These are phyloP conservation scores for Tolypocladium paradoxum DNA, from an alignment of 2,329 filamentous ascomycete genomes.

Conservation along the genomic window DNA sequence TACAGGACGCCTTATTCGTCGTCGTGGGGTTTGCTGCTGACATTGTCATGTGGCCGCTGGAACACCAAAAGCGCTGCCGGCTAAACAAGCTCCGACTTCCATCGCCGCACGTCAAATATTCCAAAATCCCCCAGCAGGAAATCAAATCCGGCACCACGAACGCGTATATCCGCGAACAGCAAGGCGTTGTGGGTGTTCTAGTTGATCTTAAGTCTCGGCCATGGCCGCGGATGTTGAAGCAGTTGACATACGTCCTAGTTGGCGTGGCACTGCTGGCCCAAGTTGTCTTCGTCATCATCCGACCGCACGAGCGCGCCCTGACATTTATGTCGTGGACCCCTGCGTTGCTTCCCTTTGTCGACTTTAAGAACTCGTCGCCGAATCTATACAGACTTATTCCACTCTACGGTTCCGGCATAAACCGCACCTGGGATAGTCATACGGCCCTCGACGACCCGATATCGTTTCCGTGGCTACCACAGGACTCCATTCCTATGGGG, in stretches of 20 bases:
- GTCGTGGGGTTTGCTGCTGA: constrained; percentile 12
- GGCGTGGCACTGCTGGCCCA: constrained; percentile 9
- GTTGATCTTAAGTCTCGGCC: not conserved
- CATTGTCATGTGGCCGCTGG: constrained; percentile 13
- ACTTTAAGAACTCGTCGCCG: constrained; percentile 17
- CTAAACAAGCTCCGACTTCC: not conserved
- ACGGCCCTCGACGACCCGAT: constrained; percentile 16
- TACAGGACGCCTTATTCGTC: constrained; percentile 13
- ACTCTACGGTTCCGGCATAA: constrained; percentile 10
- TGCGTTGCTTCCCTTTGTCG: constrained; percentile 20
- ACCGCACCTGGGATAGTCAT: constrained; percentile 15
- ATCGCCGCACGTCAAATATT: constrained; percentile 5
- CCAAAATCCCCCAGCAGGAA: constrained; percentile 14
- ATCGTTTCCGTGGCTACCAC: constrained; percentile 15
- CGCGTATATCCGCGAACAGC: constrained; percentile 4
- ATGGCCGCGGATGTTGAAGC: not conserved
- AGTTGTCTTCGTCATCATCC: constrained; percentile 9
- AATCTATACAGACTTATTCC: constrained; percentile 13
- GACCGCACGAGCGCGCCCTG: constrained; percentile 18
- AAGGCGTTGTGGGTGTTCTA: not conserved
- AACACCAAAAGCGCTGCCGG: not conserved
- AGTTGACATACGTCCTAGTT: constrained; percentile 6
- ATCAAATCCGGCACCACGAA: constrained; percentile 6
- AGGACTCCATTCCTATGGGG: constrained; percentile 8
- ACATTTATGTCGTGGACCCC: constrained; percentile 24